Percentiles rank a stretch among this genome's conserved stretches.
These are phyloP conservation scores for Rhizoclosmatium sp. DNA, from an alignment of 192 early-diverging fungal species.

Conservation along the genomic window DNA sequence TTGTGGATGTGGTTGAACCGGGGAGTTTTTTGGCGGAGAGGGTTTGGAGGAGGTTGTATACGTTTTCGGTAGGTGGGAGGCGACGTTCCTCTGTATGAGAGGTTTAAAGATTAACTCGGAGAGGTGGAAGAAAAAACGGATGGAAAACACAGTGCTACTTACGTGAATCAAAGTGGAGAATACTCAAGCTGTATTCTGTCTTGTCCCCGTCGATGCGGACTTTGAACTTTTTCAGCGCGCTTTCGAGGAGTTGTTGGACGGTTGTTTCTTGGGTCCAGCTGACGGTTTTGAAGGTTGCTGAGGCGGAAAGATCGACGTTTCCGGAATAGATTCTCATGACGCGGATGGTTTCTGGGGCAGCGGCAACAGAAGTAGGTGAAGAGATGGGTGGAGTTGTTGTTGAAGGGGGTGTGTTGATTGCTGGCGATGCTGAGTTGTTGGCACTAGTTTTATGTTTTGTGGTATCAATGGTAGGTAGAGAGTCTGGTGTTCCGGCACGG, in stretches of 20 bases:
- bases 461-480: background rate
- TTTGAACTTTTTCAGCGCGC: slow-evolving; percentile 48
- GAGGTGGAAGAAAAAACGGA: background rate
- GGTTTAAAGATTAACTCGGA: background rate
- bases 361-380: background rate
- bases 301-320: slow-evolving; percentile 57
- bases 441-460: too few relatives aligned
- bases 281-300: slow-evolving; percentile 56
- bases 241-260: slow-evolving; percentile 42
- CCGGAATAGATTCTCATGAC: slow-evolving; percentile 60
- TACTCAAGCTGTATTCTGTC: slow-evolving; percentile 53
- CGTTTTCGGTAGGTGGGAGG: slow-evolving; percentile 13
- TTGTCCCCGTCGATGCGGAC: slow-evolving; percentile 26
- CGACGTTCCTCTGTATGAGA: slow-evolving; percentile 28
- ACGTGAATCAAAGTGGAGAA: slow-evolving; percentile 56
- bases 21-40: slow-evolving; percentile 50
- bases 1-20: slow-evolving; percentile 38
- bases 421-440: too few relatives aligned
- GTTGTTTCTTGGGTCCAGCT: slow-evolving; percentile 48
- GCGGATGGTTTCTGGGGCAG: slow-evolving; percentile 48
- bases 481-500: background rate
- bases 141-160: background rate
- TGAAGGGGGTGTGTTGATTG: background rate
- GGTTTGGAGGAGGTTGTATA: slow-evolving; percentile 46
- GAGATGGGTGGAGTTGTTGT: background rate